A percentile compares a stretch with the other conserved stretches of the same genome.
These are phyloP conservation scores for Aspergillus taichungensis DNA, from an alignment of 495 filamentous ascomycete genomes.

Conservation along the genomic window DNA sequence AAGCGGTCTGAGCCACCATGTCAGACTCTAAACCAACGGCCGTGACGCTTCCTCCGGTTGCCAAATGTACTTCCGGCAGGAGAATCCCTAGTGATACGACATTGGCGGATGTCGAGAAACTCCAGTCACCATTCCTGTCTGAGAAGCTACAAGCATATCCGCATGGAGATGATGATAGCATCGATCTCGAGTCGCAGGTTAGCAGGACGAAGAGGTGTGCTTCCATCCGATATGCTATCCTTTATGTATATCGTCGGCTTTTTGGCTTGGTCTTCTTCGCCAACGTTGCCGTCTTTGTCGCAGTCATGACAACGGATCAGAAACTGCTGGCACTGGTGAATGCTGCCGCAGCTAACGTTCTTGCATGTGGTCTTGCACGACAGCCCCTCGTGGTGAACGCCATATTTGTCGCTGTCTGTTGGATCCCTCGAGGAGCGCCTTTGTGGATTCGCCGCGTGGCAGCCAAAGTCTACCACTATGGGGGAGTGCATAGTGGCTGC, in stretches of 20 bases:
- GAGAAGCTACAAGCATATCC: slow-evolving; percentile 16
- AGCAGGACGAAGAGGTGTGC: slow-evolving; percentile 24
- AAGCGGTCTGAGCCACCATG: slow-evolving; percentile 22
- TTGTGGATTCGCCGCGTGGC: slow-evolving; percentile 53
- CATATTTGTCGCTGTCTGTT: slow-evolving; percentile 52
- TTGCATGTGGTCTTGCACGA: slow-evolving; percentile 52
- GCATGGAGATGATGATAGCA: neutral
- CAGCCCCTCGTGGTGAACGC: slow-evolving; percentile 70
- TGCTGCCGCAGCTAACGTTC: slow-evolving; percentile 44
- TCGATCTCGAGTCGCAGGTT: slow-evolving; percentile 35
- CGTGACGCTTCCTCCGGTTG: slow-evolving; percentile 17
- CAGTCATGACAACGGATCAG: slow-evolving; percentile 26
- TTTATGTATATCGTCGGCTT: slow-evolving; percentile 43
- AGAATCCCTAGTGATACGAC: slow-evolving; percentile 14
- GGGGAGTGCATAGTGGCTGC: slow-evolving; percentile 67
- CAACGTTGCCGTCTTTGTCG: slow-evolving; percentile 44
- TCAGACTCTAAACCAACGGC: slow-evolving; percentile 18
- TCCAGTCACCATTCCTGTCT: slow-evolving; percentile 16
- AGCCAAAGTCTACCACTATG: slow-evolving; percentile 69
- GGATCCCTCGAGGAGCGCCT: slow-evolving; percentile 52
- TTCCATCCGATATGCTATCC: slow-evolving; percentile 27
- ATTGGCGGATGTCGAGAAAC: slow-evolving; percentile 16
- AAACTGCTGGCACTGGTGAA: slow-evolving; percentile 35
- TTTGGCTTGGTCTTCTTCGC: slow-evolving; percentile 43
- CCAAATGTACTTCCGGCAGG: slow-evolving; percentile 11